Base-by-base conservation (phyloP, 805 yeast species). In the Metschnikowia peoriensis region DNA sequence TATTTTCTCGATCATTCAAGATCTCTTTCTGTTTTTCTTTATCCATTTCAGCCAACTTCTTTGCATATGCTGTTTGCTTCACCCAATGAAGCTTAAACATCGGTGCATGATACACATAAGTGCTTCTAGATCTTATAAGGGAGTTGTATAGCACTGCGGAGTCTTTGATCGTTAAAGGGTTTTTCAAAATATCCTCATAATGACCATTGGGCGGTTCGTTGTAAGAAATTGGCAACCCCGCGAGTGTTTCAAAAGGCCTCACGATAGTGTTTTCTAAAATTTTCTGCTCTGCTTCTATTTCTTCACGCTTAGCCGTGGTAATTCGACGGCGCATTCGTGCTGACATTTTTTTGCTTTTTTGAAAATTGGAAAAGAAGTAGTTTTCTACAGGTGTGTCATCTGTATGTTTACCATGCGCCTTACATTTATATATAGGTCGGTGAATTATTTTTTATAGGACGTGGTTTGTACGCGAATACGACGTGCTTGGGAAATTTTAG, bases 41-140 rank as follows among this genome's bases (percentile, higher is more conserved):
- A 47, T 68, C 71, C 50, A 70, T 66, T 29, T 73, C 77, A 9
- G 69, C 70, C 49, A 71, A 65, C 54, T 66, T 76, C 66, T 72
- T 81, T 50, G 76, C 78, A 56, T 84, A 79, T 50, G 84, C 68
- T 53, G 83, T 79, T 49, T 85, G 87, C 54, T 87, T 83, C 7
- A 86, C 77, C 97, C 97, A 93, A 61, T 84, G 89, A 44, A 86
- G 75, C 53, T 82, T 82, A 62, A 93, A 91, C 78, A 90, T 82
- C 76, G 68, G 84, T 63, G 55, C 85, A 66, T 88, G 89, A 81
- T 41, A 84, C 73, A 72, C 58, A 51, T 72, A 73, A 8, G 67
- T 69, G 57, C 78, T 79, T 38, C 98, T 73, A 0, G 97, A 92
- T 38, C 81, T 80, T 62, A 87, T 78, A 50, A 92, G 68, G 0